Evolutionary conservation across 257 asterid genomes (phyloP), one percentile per base, ranked within the genome.

Genomic region (Nicotiana tabacum): DNA sequence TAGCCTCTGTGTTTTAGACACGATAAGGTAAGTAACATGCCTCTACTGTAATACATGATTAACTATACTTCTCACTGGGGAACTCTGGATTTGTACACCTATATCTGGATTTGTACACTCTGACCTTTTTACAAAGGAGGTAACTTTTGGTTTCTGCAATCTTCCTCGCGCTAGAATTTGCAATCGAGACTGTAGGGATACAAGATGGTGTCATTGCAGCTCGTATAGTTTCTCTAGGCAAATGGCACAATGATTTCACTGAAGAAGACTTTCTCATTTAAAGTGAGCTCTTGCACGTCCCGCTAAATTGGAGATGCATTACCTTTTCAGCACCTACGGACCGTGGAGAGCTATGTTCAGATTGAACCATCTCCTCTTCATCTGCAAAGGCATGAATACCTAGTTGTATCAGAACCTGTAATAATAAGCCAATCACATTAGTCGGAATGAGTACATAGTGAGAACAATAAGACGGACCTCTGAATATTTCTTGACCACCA

Each of bases 131-230:
- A 3, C 37, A 33, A 33, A 33, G 37, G 37, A 33, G 87, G 84
- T 86, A 89, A 33, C 37, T 83, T 55, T 85, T 83, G 81, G 16
- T 83, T 27, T 82, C 87, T n/a, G 12, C 79, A 74, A 21, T 24
- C 39, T 2, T 21, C 61, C 21, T 74, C 15, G 24, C 79, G 6
- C 62, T 24, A 48, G 61, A 24, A 46, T 46, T 48, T 46, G 39
- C 79, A 72, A 46, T 46, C 39, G 21, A 24, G 79, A 72, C 24
- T 43, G 79, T 24, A 72, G 24, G 9, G 2, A 3, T 43, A 4
- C 6, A 12, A 21, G 61, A 21, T 72, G 79, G 79, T 48, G 15
- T 24, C 32, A 62, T 62, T 62, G 67, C 67, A 62, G 15, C 66
- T 61, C 29, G 17, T 16, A 16, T 69, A 69, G 77, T 10, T 69